Conservation (phyloP, 1,284 basidiomycete genomes). For the Blastosporella zonata region DNA sequence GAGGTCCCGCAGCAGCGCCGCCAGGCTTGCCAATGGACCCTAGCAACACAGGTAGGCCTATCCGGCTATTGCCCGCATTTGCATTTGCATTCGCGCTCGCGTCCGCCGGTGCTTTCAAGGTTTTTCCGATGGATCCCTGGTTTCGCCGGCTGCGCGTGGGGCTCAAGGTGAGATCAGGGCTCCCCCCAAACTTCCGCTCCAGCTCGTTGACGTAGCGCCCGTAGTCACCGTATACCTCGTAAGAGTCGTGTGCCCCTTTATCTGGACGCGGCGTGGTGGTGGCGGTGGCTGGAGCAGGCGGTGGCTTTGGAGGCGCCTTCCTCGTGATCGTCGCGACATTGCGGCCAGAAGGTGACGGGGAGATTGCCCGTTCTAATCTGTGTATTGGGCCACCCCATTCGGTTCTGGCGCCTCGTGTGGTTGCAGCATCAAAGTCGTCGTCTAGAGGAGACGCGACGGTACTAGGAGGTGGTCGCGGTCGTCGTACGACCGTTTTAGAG, state of each 20-base stretch:
- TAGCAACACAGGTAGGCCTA: conserved; percentile 19
- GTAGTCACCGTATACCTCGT: conserved; percentile 34
- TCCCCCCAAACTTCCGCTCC: conserved; percentile 37
- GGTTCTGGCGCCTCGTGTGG: conserved; percentile 21
- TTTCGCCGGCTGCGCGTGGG: conserved; percentile 19
- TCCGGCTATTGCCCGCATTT: conserved; percentile 12
- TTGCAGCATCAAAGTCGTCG: conserved; percentile 32
- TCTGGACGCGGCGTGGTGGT: background rate
- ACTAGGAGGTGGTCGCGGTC: conserved; percentile 23
- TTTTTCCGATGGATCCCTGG: conserved; percentile 14
- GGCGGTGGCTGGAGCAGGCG: conserved; percentile 9
- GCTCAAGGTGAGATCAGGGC: conserved; percentile 21
- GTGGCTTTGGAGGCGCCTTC: background rate
- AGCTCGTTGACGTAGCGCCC: conserved; percentile 45
- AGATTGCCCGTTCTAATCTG: conserved; percentile 15
- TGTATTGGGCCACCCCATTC: conserved; percentile 18
- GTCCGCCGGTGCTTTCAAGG: conserved; percentile 9
- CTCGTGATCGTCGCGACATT: conserved; percentile 22
- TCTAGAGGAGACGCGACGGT: conserved; percentile 27
- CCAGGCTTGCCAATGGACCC: conserved; percentile 9
- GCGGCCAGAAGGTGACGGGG: conserved; percentile 15
- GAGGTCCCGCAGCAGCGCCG: conserved; percentile 17
- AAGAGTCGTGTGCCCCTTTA: conserved; percentile 3
- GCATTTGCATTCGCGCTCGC: background rate
- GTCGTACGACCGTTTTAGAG: conserved; percentile 19